These are phyloP conservation scores for Sequoia sempervirens DNA, from an alignment of 75 land plant genomes.

Conservation along the genomic window DNA sequence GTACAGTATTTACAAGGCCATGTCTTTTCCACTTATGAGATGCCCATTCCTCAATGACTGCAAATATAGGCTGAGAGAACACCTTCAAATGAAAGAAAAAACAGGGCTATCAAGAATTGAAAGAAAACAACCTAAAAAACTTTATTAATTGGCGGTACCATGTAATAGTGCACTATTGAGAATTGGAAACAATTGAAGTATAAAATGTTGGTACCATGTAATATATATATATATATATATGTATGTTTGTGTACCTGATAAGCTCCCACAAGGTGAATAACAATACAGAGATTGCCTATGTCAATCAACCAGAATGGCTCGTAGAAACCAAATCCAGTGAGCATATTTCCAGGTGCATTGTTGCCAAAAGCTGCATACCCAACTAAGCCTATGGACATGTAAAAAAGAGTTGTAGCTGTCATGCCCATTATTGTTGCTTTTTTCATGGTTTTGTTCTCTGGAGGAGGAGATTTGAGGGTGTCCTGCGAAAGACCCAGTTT, in stretches of 20 bases:
- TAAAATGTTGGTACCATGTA: neutral
- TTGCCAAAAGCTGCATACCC: constrained; percentile 47
- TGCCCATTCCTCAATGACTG: constrained; percentile 30
- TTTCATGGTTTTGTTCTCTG: constrained; percentile 58
- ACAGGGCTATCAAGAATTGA: too few relatives aligned
- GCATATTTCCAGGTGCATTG: constrained; percentile 34
- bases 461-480: constrained; percentile 47
- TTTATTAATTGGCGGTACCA: neutral
- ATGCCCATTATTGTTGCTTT: constrained; percentile 33
- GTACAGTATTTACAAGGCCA: constrained; percentile 14
- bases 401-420: constrained; percentile 33
- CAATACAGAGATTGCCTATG: constrained; percentile 22
- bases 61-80: constrained; percentile 55
- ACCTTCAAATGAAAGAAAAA: constrained; percentile 25
- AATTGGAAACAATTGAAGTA: neutral
- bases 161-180: neutral
- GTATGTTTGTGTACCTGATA: constrained; percentile 30
- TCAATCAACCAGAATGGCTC: constrained; percentile 38
- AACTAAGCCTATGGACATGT: constrained; percentile 40
- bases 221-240: neutral
- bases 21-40: constrained; percentile 26
- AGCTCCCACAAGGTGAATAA: constrained; percentile 36
- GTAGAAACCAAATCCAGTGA: constrained; percentile 30
- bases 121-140: neutral
- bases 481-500: constrained; percentile 22